phyloP scores from a whole-genome alignment of 306 rosid genomes.

The Cucurbita argyrosperma region DNA sequence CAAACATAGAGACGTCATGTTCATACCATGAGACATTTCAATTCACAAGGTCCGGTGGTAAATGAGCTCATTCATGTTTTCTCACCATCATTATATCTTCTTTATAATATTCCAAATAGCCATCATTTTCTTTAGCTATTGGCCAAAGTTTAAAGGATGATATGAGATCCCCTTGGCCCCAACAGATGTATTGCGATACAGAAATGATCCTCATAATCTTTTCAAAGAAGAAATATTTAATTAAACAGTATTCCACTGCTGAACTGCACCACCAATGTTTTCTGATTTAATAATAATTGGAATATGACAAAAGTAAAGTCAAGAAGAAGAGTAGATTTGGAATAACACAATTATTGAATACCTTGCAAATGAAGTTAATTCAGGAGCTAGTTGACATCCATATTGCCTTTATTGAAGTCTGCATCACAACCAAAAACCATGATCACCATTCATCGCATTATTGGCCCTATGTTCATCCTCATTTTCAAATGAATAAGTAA shows the following conservation, averaged over 20 bases:
- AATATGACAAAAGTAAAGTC: neutral
- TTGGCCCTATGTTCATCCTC: neutral
- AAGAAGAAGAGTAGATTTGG: neutral
- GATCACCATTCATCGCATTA: neutral
- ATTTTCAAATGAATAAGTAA: neutral
- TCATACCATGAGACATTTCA: neutral
- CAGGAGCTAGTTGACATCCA: neutral
- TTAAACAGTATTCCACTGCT: neutral
- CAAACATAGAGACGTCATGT: neutral
- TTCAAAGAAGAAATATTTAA: neutral
- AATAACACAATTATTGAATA: conserved; percentile 1
- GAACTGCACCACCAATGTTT: neutral
- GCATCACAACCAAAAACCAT: neutral
- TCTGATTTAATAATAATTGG: neutral
- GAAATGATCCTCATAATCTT: neutral
- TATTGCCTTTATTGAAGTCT: conserved; percentile 2
- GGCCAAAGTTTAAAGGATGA: neutral
- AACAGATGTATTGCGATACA: neutral
- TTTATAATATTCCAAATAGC: neutral
- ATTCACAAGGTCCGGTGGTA: neutral
- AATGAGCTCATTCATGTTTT: neutral
- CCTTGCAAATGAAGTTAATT: neutral
- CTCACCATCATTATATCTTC: neutral
- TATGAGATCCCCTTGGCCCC: neutral
- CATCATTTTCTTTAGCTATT: conserved; percentile 2